Evolutionary conservation across 2,329 filamentous ascomycete species (phyloP).

Genomic region (Plenodomus biglobosus): DNA sequence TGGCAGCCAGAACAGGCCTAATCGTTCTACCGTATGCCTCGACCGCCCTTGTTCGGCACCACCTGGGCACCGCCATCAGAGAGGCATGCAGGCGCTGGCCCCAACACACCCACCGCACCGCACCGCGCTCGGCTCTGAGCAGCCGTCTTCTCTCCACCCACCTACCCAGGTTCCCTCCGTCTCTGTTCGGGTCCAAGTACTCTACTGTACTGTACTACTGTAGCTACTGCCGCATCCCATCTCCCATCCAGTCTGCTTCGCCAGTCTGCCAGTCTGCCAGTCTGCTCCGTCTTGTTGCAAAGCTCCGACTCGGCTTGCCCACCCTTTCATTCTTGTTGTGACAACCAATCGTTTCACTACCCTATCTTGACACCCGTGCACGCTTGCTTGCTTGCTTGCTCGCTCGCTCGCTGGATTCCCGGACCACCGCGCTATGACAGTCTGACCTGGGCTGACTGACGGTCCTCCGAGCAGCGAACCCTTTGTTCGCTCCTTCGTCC

Average conservation of each 20-base stretch:
- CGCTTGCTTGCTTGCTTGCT: conserved; percentile 40
- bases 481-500: conserved; percentile 39
- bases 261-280: neutral
- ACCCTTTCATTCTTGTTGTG: conserved; percentile 38
- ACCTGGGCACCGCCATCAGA: conserved; percentile 33
- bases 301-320: conserved; percentile 17
- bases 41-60: conserved; percentile 41
- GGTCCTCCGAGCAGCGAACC: conserved; percentile 35
- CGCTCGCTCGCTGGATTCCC: conserved; percentile 41
- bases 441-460: conserved; percentile 46
- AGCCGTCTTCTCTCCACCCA: too few relatives aligned
- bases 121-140: conserved; percentile 15
- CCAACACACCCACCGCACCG: too few relatives aligned
- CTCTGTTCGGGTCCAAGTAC: too few relatives aligned
- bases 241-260: too few relatives aligned
- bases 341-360: conserved; percentile 46
- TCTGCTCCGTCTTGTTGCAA: conserved; percentile 5
- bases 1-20: conserved; percentile 34
- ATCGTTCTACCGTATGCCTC: conserved; percentile 40
- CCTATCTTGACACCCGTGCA: conserved; percentile 43
- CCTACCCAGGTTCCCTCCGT: too few relatives aligned
- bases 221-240: too few relatives aligned
- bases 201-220: too few relatives aligned
- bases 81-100: conserved; percentile 35
- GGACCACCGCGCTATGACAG: conserved; percentile 44